Percentiles rank a stretch among this genome's conserved stretches.
Evolutionary conservation across 1,284 basidiomycete species (phyloP).

Genomic region (Hemileia vastatrix): DNA sequence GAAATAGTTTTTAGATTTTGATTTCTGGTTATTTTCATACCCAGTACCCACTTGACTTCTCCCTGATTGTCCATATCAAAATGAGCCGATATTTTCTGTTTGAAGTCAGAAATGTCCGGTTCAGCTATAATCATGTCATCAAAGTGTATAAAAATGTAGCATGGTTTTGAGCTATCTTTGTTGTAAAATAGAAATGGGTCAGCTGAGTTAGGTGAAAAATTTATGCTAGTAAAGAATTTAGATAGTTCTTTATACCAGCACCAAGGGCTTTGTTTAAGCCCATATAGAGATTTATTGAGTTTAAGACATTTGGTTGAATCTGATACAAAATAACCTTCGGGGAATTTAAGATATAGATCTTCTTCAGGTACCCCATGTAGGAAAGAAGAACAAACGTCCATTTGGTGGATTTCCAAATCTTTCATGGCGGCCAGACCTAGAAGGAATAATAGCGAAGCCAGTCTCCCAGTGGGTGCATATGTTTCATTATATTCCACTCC

Average conservation of each 20-base stretch:
- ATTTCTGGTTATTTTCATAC: neutral
- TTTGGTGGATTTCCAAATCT: slow-evolving; percentile 45
- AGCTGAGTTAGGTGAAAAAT: neutral
- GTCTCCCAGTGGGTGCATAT: slow-evolving; percentile 46
- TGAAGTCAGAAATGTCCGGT: neutral
- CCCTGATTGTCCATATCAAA: too few relatives aligned
- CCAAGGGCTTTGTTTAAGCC: neutral
- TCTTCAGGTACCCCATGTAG: slow-evolving; percentile 48
- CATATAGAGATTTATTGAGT: neutral
- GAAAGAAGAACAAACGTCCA: slow-evolving; percentile 48
- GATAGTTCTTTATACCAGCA: too few relatives aligned
- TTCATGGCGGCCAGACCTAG: slow-evolving; percentile 46
- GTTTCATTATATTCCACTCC: slow-evolving; percentile 49
- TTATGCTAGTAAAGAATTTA: too few relatives aligned
- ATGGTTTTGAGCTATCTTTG: neutral
- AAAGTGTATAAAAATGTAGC: neutral
- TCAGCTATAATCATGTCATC: neutral
- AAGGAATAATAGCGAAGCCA: slow-evolving; percentile 43
- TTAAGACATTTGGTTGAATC: neutral
- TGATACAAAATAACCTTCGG: slow-evolving; percentile 31
- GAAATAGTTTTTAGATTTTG: neutral
- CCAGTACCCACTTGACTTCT: too few relatives aligned
- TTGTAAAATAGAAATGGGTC: slow-evolving; percentile 1
- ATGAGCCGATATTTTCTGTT: neutral
- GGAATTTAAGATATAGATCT: slow-evolving; percentile 45